Base-by-base conservation (phyloP, 768 basidiomycete species). In the Tephrocybe sp. region DNA sequence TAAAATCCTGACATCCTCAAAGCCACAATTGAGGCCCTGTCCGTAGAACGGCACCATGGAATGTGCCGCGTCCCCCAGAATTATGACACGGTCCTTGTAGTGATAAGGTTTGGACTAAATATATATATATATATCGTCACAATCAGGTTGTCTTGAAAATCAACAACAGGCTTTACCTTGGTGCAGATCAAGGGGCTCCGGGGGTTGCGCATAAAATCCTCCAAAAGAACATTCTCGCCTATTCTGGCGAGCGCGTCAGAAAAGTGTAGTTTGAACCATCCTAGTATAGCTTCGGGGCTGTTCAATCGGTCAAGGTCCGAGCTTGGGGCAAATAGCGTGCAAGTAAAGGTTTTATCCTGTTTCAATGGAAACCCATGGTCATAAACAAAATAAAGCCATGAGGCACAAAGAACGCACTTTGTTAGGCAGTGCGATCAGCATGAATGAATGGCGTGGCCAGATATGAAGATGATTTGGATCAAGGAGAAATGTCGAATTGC, bases 21-120 rank as follows among this genome's bases (percentile, higher is more conserved):
- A 80, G 14, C 96, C 96, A 65, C 95, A 97, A 65, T 99, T 99
- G 60, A 98, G 79, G 36, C 96, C 96, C 77, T 99, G 96, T 37
- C 96, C 90, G 66, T 90, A 94, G 73, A 94, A 95, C 56, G 96
- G 95, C n/a, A 95, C 94, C 94, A 98, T 98, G 37, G 93, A 89
- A 69, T 99, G 96, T 10, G 93, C 92, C 34, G 96, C 88, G 69
- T 99, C 96, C 49, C 96, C 96, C 44, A 99, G 71, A 49, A 98
- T 80, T 33, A 98, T 78, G 56, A 77, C 92, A 60, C 90, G 80
- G 72, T 93, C 91, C 71, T 81, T 80, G 76, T 92, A 93, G 69
- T 97, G 93, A 70, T 94, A 95, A 44, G 93, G 93, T 52, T 77
- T 84, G 60, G 84, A 80, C 93, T 95, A 54, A 37, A 49, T 62